Evolutionary conservation across 352 stramenopile species (phyloP), one percentile per base, ranked within the genome.

Genomic region (Globisporangium emineosum): DNA sequence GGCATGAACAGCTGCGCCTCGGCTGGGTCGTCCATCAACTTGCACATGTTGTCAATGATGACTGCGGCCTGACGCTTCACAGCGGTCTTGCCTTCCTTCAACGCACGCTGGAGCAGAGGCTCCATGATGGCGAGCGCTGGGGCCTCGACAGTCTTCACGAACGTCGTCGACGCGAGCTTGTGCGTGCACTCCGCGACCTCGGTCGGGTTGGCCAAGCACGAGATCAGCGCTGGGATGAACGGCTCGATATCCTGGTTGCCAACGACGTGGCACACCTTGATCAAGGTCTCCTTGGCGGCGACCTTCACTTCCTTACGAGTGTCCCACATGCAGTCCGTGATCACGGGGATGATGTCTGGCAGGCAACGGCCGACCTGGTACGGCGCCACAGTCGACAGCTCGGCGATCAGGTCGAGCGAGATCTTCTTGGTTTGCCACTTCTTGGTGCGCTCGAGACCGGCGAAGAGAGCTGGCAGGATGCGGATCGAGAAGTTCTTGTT

Each of bases 31-130:
- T 99, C 97, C 68, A 99, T 98, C 45, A 99, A 86, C 89, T 99
- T 99, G 78, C 90, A 98, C 96, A 99, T 98, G 85, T 99, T 99
- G 86, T 99, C 95, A 76, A 99, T 99, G 69, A 99, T 99, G 66
- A 99, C 96, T 68, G 96, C 94, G 55, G 92, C 94, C 82, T 99
- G 96, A 89, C 97, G 94, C 82, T 99, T 98, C 33, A 98, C 97
- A 17, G 96, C 88, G 3, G 87, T 99, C 79, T 97, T 96, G 55
- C 97, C 96, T 71, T 99, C 96, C 60, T 96, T 92, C 54, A 99
- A 75, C 58, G 96, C 96, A 80, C 96, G 96, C 71, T 98, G 84
- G 32, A 99, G 84, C 47, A 99, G 83, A 47, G 97, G 97, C 69
- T 99, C 96, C 86, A 98, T 98, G 72, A 99, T 98, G 35, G 96